phyloP scores from a whole-genome alignment of 768 basidiomycete species.

The Harrya chromipes region DNA sequence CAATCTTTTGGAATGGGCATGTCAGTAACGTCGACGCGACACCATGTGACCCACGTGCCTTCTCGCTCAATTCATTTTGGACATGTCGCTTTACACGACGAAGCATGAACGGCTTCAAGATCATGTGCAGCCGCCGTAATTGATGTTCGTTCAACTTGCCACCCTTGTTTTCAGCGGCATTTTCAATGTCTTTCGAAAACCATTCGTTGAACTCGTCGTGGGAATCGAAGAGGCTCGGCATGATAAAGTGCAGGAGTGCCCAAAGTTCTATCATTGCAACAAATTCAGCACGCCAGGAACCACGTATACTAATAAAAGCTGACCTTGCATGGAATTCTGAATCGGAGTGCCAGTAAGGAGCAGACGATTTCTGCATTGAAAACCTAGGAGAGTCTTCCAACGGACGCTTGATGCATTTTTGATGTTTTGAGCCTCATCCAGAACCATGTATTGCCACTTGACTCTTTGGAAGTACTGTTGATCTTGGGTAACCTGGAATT shows the following conservation, averaged over 20 bases:
- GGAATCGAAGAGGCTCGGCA: conserved; percentile 98
- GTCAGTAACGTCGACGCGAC: conserved; percentile 77
- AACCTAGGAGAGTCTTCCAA: conserved; percentile 95
- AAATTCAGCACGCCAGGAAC: conserved; percentile 1
- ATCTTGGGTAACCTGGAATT: conserved; percentile 80
- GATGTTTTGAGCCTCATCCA: conserved; percentile 99
- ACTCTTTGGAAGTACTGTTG: conserved; percentile 97
- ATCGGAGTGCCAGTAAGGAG: conserved; percentile 97
- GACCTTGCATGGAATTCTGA: conserved; percentile 99
- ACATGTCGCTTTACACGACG: conserved; percentile 96
- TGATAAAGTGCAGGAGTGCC: conserved; percentile 99
- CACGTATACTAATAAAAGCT: conserved; percentile 13
- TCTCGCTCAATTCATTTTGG: conserved; percentile 99
- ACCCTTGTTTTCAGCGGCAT: conserved; percentile 87
- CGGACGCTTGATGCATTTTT: conserved; percentile 95
- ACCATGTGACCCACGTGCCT: conserved; percentile 48
- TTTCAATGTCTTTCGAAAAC: conserved; percentile 99
- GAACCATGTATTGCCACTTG: conserved; percentile 99
- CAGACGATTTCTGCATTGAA: conserved; percentile 93
- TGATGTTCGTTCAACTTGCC: conserved; percentile 94
- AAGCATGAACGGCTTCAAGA: conserved; percentile 98
- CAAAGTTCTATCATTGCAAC: conserved; percentile 68
- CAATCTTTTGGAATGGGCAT: conserved; percentile 80
- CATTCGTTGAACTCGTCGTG: conserved; percentile 99
- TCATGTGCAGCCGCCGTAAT: conserved; percentile 93